Base-by-base conservation (phyloP, 768 basidiomycete genomes). In the Mycena galopus region DNA sequence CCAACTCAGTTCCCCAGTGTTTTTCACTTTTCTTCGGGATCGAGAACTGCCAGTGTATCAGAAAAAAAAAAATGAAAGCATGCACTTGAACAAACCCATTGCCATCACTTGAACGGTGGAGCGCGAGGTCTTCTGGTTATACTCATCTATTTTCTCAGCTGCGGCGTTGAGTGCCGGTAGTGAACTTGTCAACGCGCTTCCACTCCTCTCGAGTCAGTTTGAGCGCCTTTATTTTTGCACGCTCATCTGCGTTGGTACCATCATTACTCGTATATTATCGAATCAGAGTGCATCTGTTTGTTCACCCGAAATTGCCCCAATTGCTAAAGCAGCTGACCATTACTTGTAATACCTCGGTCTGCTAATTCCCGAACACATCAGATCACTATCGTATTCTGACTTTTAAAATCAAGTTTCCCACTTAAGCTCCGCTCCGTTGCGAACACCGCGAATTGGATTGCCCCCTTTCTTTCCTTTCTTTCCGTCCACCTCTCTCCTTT, bases 91-190 rank as follows among this genome's bases (percentile, higher is more conserved):
- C 69, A n/a, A 12, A 81, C 80, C 69, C 79, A 81, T 80, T 0
- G 75, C 67, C 67, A 84, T 73, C 11, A 77, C 79, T 66, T 83
- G 81, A 4, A 27, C 58, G 3, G 58, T 39, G 2, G 58, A 59
- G 9, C 25, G 35, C 4, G 58, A 25, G 3, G 58, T 79, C 69
- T 79, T 78, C 27, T 81, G 30, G 67, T 83, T 82, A 59, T 84
- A 84, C 10, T 79, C 75, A 1, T 68, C 63, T 25, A 84, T 69
- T 33, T 82, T 83, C 4, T 7, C 67, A 3, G 78, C 47, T 1
- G 69, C 83, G 4, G 73, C 78, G 17, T 75, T 47, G 6, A 83
- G 74, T 9, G 78, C 82, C 23, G 57, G 71, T 69, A 7, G 73
- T 59, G 27, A 79, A 74, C 17, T 61, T 29, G 23, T 74, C 29